phyloP scores from a whole-genome alignment of 257 asterid species.

The Nyctanthes arbortristis region DNA sequence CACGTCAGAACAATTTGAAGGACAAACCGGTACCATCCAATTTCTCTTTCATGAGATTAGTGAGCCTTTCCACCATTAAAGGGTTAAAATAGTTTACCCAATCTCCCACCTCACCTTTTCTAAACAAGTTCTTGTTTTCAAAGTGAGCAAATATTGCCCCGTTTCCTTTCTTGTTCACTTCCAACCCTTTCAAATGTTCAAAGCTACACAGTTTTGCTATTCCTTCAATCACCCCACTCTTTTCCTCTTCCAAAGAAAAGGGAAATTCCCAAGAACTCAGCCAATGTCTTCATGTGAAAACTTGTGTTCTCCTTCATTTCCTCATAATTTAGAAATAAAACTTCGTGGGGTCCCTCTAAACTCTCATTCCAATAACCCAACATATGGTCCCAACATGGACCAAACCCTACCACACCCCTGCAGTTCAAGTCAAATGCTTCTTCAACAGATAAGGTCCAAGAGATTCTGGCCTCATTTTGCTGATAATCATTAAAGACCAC shows the following conservation, averaged over 20 bases:
- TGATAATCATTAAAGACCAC: conserved; percentile 40
- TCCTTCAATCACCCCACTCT: conserved; percentile 36
- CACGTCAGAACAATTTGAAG: conserved; percentile 10
- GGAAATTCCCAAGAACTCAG: conserved; percentile 51
- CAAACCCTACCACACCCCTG: conserved; percentile 38
- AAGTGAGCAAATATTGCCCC: conserved; percentile 27
- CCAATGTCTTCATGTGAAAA: conserved; percentile 33
- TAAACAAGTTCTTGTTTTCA: conserved; percentile 36
- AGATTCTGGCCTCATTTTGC: conserved; percentile 21
- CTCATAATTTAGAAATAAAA: conserved; percentile 53
- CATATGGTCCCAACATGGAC: conserved; percentile 71
- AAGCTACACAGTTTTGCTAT: conserved; percentile 45
- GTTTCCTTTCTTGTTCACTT: conserved; percentile 44
- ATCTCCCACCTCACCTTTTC: conserved; percentile 61
- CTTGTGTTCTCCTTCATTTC: conserved; percentile 39
- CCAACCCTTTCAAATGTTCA: conserved; percentile 39
- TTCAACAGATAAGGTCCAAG: conserved; percentile 20
- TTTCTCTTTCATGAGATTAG: conserved; percentile 32
- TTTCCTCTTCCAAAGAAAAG: conserved; percentile 38
- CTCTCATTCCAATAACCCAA: conserved; percentile 51
- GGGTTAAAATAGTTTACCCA: conserved; percentile 49
- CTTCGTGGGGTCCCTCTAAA: conserved; percentile 31
- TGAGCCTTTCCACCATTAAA: conserved; percentile 34
- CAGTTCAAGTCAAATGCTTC: conserved; percentile 37
- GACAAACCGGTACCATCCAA: conserved; percentile 34